Evolutionary conservation across 352 stramenopile species (phyloP).

Genomic region (Globisporangium radiosum): DNA sequence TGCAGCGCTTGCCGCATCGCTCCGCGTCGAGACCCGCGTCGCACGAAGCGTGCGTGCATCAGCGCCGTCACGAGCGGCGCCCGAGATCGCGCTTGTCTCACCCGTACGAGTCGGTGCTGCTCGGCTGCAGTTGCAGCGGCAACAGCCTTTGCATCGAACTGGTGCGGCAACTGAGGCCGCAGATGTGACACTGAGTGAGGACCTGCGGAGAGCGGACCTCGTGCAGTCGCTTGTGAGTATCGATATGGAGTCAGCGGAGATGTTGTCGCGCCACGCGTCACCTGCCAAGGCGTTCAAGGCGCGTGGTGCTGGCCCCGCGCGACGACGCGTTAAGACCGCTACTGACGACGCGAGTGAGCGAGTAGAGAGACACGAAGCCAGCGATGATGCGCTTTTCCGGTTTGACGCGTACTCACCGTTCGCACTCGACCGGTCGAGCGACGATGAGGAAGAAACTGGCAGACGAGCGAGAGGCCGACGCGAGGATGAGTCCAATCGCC

Average conservation of each 20-base stretch:
- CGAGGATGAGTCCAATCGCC: background rate
- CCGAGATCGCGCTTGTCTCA: slow-evolving; percentile 2
- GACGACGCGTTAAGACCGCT: background rate
- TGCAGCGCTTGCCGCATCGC: background rate
- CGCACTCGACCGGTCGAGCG: background rate
- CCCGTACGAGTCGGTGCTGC: background rate
- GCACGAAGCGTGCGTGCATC: background rate
- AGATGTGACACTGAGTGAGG: background rate
- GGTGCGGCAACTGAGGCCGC: background rate
- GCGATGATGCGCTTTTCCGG: slow-evolving; percentile 16
- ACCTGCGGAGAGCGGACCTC: slow-evolving; percentile 3
- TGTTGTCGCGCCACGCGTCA: slow-evolving; percentile 5
- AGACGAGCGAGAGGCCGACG: background rate
- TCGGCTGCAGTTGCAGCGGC: background rate
- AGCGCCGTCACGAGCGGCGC: background rate
- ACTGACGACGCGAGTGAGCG: slow-evolving; percentile 1
- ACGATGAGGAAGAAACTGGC: background rate
- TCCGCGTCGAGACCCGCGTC: background rate
- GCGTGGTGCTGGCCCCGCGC: background rate
- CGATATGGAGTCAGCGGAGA: slow-evolving; percentile 31
- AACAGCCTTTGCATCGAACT: background rate
- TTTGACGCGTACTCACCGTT: slow-evolving; percentile 35
- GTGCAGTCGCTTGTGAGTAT: slow-evolving; percentile 41
- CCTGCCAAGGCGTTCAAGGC: background rate
- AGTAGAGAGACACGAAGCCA: too few species aligned